A percentile compares a stretch with the other conserved stretches of the same genome.
phyloP scores from a whole-genome alignment of 2,329 filamentous ascomycete genomes.

The Trichoderma koningii region DNA sequence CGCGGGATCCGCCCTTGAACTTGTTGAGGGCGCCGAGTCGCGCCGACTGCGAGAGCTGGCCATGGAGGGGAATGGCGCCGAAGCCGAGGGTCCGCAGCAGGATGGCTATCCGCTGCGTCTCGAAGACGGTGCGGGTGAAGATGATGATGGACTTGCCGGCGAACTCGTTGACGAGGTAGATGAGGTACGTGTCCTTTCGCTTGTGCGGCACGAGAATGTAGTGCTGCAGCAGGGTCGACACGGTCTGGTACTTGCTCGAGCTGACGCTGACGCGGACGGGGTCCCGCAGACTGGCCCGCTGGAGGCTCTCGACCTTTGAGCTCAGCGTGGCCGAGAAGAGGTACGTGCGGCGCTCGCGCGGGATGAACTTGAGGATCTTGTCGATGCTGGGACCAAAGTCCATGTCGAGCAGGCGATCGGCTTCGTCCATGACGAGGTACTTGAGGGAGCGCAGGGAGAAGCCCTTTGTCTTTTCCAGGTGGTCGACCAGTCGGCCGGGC shows the following conservation, averaged over 20 bases:
- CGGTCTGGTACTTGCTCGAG: slow-evolving; percentile 84
- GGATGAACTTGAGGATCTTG: slow-evolving; percentile 88
- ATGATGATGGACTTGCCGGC: slow-evolving; percentile 85
- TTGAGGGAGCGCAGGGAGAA: slow-evolving; percentile 82
- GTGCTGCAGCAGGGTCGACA: slow-evolving; percentile 81
- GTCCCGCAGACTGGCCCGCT: slow-evolving; percentile 83
- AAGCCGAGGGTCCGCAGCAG: slow-evolving; percentile 83
- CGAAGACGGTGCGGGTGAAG: slow-evolving; percentile 89
- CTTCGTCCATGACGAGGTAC: slow-evolving; percentile 94
- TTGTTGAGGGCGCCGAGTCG: slow-evolving; percentile 88
- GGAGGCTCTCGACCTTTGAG: slow-evolving; percentile 88
- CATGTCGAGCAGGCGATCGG: slow-evolving; percentile 86
- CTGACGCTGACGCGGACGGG: slow-evolving; percentile 82
- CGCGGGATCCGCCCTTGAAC: slow-evolving; percentile 76
- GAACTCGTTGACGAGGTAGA: slow-evolving; percentile 83
- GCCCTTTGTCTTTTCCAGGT: slow-evolving; percentile 94
- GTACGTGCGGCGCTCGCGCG: slow-evolving; percentile 75
- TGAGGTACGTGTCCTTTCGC: slow-evolving; percentile 86
- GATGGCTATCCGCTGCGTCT: slow-evolving; percentile 83
- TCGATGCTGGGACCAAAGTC: slow-evolving; percentile 92
- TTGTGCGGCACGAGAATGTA: slow-evolving; percentile 85
- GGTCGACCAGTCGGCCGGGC: slow-evolving; percentile 84
- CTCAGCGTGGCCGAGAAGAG: slow-evolving; percentile 95
- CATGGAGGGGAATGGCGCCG: slow-evolving; percentile 88
- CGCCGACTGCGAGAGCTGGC: slow-evolving; percentile 83